These are phyloP conservation scores for Hypoxylon sp. DNA, from an alignment of 2,329 filamentous ascomycete species.

Conservation along the genomic window DNA sequence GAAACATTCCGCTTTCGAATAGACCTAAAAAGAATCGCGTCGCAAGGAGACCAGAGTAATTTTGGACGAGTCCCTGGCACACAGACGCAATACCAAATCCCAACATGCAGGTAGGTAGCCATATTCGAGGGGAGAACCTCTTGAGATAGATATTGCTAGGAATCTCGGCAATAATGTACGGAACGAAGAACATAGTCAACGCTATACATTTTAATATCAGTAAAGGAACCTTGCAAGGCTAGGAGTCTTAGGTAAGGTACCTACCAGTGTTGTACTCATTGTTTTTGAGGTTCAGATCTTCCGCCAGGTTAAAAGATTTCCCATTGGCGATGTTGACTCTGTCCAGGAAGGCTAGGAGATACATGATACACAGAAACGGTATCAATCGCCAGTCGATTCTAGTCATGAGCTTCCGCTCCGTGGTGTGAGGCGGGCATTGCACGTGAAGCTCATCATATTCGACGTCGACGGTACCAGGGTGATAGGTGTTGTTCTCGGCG, in stretches of 20 bases:
- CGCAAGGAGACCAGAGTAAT: conserved; percentile 79
- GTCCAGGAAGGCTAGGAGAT: conserved; percentile 57
- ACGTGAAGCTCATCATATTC: conserved; percentile 51
- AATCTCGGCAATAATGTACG: conserved; percentile 79
- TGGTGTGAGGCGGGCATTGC: conserved; percentile 65
- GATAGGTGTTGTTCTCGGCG: conserved; percentile 46
- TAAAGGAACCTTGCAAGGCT: not conserved
- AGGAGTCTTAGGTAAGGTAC: conserved; percentile 7
- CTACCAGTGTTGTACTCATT: conserved; percentile 75
- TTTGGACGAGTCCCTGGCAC: conserved; percentile 81
- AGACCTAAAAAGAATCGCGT: conserved; percentile 86
- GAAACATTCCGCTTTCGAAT: conserved; percentile 75
- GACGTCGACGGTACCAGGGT: conserved; percentile 44
- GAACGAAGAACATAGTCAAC: conserved; percentile 84
- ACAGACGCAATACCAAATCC: conserved; percentile 81
- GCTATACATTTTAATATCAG: conserved; percentile 48
- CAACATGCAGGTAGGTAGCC: conserved; percentile 85
- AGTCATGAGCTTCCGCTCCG: conserved; percentile 72
- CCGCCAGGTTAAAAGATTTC: conserved; percentile 71
- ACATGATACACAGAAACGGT: conserved; percentile 77
- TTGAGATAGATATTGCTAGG: conserved; percentile 80
- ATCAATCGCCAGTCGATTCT: conserved; percentile 79
- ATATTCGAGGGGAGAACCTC: conserved; percentile 55
- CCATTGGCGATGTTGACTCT: conserved; percentile 86
- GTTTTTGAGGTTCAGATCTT: conserved; percentile 70